Conservation (phyloP, 257 asterid genomes). For the Solanum phureja region DNA sequence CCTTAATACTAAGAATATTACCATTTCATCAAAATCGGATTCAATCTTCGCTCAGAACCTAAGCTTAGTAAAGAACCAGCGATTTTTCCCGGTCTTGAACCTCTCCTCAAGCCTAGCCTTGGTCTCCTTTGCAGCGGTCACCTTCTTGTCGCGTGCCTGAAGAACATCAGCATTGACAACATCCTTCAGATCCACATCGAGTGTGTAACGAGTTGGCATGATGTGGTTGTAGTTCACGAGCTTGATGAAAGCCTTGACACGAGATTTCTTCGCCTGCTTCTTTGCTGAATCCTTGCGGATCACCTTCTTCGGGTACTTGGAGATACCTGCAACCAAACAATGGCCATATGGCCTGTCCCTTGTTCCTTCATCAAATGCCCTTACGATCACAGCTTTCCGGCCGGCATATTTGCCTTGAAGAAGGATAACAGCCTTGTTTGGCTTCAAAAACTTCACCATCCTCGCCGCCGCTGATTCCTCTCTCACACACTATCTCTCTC, state of each 20-base stretch:
- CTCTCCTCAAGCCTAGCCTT: slow-evolving; percentile 13
- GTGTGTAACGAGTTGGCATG: slow-evolving; percentile 23
- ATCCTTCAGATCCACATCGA: slow-evolving; percentile 16
- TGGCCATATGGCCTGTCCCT: slow-evolving; percentile 16
- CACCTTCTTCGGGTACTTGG: slow-evolving; percentile 15
- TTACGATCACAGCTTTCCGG: slow-evolving; percentile 5
- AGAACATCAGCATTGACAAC: neutral
- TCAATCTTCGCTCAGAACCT: slow-evolving; percentile 5
- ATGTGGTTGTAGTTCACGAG: slow-evolving; percentile 13
- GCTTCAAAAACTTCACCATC: slow-evolving; percentile 26
- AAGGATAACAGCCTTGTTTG: slow-evolving; percentile 19
- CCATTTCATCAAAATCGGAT: neutral
- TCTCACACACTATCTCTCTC: neutral
- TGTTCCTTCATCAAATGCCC: slow-evolving; percentile 9
- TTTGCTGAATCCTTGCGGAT: slow-evolving; percentile 18
- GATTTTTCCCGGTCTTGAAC: slow-evolving; percentile 17
- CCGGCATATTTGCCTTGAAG: slow-evolving; percentile 17
- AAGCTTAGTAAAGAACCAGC: slow-evolving; percentile 20
- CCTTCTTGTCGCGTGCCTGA: slow-evolving; percentile 12
- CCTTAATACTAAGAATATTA: neutral
- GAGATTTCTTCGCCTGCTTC: slow-evolving; percentile 19
- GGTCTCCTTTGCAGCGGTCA: slow-evolving; percentile 11
- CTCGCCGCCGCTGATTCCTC: neutral
- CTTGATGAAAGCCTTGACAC: slow-evolving; percentile 16
- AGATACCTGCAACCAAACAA: slow-evolving; percentile 16